Evolutionary conservation across 257 asterid species (phyloP), one percentile per base, ranked within the genome.

Genomic region (Nicotiana attenuata): DNA sequence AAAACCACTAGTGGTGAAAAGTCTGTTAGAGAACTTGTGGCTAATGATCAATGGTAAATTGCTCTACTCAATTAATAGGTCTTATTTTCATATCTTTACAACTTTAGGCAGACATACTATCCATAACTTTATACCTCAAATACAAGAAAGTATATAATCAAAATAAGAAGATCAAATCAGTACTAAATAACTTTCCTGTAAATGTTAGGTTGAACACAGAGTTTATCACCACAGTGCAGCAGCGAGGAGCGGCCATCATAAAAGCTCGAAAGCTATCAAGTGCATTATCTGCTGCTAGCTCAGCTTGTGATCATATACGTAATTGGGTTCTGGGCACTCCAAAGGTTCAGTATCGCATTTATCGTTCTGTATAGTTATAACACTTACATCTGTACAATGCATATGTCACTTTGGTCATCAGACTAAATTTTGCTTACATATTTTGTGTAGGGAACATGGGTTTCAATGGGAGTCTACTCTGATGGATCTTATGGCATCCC

Each of bases 281-380:
- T 75, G 97, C 98, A 29, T 65, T 94, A 5, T 94, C 98, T 33
- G 98, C 97, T 35, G 97, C 97, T 47, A 91, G 90, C 82, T 86
- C 97, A n/a, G 94, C 92, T 78, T 93, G 98, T 65, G 98, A 94
- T 85, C 98, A 94, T 79, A 84, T 94, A 45, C 97, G 80, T 17
- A 94, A 93, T 76, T 94, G 97, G 98, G 87, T 91, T 85, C 88
- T 88, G 6, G 98, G 97, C 71, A 93, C 98, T 78, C 97, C 97
- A 16, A 93, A 94, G 93, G 98, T 94, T 82, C 29, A 55, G 22
- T 55, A 29, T 80, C 57, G 17, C 77, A 41, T 38, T 15, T 4
- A 16, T 79, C 29, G 24, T 50, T 7, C 66, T 7, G 6, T 47
- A 3, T 33, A 16, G 60, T 53, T 26, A 16, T 55, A 20, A 29